These are phyloP conservation scores for Heritiera fomes DNA, from an alignment of 345 rosid species.

Conservation along the genomic window DNA sequence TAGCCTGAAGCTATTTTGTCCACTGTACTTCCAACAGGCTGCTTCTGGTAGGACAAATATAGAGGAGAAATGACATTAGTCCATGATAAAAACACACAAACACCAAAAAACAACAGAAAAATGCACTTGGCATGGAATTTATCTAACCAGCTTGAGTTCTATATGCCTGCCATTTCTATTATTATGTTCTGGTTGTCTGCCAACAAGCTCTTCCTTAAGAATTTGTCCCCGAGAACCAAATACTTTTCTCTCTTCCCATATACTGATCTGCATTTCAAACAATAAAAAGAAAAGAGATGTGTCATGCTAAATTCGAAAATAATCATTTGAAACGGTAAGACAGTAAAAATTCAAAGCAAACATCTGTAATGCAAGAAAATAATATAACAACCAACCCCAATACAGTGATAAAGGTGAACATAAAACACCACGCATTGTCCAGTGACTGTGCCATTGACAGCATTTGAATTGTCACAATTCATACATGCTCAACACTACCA, in stretches of 20 bases:
- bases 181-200: constrained; percentile 60
- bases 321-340: not conserved
- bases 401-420: too few relatives aligned
- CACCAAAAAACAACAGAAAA: not conserved
- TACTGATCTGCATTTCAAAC: constrained; percentile 53
- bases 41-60: constrained; percentile 48
- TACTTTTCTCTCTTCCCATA: constrained; percentile 99
- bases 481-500: not conserved
- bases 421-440: too few relatives aligned
- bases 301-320: not conserved
- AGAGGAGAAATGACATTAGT: constrained; percentile 20
- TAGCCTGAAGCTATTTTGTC: constrained; percentile 73
- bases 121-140: constrained; percentile 14
- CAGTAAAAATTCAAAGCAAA: not conserved
- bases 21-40: constrained; percentile 51
- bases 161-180: constrained; percentile 54
- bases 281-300: not conserved
- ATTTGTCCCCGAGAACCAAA: constrained; percentile 91
- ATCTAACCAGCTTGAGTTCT: constrained; percentile 59
- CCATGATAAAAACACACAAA: constrained; percentile 9
- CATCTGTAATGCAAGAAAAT: not conserved
- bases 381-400: not conserved
- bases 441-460: not conserved
- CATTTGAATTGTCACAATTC: not conserved
- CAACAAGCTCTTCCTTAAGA: constrained; percentile 83